Conservation (phyloP, 129 eudicot genomes). For the Sambucus nigra region DNA sequence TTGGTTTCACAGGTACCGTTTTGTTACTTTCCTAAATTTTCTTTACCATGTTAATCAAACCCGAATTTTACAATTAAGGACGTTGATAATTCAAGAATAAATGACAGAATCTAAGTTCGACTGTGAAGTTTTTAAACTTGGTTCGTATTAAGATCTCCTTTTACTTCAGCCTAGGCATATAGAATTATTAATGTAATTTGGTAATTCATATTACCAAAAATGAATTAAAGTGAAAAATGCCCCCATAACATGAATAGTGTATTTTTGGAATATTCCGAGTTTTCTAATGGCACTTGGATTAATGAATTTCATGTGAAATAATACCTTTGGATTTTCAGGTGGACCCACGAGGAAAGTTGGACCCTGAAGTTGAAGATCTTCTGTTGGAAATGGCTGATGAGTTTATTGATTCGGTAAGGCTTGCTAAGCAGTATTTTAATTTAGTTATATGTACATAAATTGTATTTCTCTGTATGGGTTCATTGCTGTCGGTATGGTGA, state of each 20-base stretch:
- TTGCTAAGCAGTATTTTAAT: not conserved
- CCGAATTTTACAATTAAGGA: slow-evolving; percentile 4
- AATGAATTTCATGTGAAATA: not conserved
- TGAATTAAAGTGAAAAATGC: not conserved
- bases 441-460: not conserved
- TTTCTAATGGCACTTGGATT: not conserved
- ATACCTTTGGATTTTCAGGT: slow-evolving; percentile 34
- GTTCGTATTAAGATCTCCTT: not conserved
- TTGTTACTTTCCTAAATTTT: not conserved
- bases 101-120: too few species aligned
- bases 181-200: not conserved
- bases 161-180: not conserved
- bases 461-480: not conserved
- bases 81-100: too few species aligned
- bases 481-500: not conserved
- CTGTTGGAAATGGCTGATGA: slow-evolving; percentile 80
- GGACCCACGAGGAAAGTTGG: slow-evolving; percentile 56
- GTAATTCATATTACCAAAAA: not conserved
- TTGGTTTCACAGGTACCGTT: slow-evolving; percentile 88
- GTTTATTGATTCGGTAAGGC: slow-evolving; percentile 80
- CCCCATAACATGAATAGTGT: not conserved
- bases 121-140: not conserved
- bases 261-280: too few species aligned
- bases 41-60: not conserved
- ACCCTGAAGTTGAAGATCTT: slow-evolving; percentile 83